A percentile compares a stretch with the other conserved stretches of the same genome.
These are phyloP conservation scores for Zygosaccharomyces siamensis DNA, from an alignment of 805 yeast species.

Conservation along the genomic window DNA sequence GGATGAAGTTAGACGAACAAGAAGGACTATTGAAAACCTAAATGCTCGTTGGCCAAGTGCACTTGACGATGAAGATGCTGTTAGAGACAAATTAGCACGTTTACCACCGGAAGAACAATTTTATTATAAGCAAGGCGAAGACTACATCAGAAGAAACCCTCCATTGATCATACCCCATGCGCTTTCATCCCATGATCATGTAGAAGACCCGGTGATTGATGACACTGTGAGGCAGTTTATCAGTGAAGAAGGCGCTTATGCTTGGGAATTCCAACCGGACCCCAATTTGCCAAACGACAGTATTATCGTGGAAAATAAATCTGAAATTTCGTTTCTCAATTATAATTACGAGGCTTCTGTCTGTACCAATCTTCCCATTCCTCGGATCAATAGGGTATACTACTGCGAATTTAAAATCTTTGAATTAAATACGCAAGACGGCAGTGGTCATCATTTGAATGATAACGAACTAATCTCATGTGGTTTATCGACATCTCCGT, in stretches of 20 bases:
- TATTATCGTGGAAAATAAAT: conserved; percentile 58
- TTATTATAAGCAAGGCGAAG: conserved; percentile 40
- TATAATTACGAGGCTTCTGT: conserved; percentile 58
- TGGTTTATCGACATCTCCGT: conserved; percentile 82
- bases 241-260: conserved; percentile 83
- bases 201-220: conserved; percentile 34
- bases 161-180: conserved; percentile 42
- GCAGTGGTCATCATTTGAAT: conserved; percentile 20
- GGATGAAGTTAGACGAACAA: conserved; percentile 13
- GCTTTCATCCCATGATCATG: conserved; percentile 16
- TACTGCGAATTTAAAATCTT: conserved; percentile 85
- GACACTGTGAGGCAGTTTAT: conserved; percentile 43
- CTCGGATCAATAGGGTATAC: conserved; percentile 74
- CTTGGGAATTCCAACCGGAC: conserved; percentile 77
- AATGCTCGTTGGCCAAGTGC: conserved; percentile 45
- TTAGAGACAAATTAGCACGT: conserved; percentile 56
- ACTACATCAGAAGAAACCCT: conserved; percentile 36
- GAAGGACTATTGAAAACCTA: conserved; percentile 16
- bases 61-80: conserved; percentile 57
- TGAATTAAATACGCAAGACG: conserved; percentile 51
- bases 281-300: conserved; percentile 51
- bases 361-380: conserved; percentile 81
- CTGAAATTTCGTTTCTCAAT: conserved; percentile 53
- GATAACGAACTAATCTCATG: conserved; percentile 55
- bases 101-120: conserved; percentile 44